Evolutionary conservation across 768 basidiomycete species (phyloP).

Genomic region (Suillus sp.): DNA sequence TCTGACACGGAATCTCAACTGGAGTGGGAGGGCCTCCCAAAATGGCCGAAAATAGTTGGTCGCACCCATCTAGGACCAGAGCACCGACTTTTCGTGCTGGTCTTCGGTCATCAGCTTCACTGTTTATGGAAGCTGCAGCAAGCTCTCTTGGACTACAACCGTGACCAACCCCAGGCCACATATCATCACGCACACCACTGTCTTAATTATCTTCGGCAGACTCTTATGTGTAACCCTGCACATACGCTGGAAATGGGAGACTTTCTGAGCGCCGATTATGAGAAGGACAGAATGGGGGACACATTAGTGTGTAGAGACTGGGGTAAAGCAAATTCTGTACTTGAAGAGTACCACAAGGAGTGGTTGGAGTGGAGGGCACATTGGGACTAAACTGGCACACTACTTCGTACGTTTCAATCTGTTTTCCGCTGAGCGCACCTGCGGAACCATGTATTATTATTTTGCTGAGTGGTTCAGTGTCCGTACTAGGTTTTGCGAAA

Average conservation of each 20-base stretch:
- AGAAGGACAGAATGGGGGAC: constrained; percentile 24
- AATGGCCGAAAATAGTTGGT: background rate
- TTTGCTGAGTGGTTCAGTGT: background rate
- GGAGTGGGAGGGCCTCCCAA: background rate
- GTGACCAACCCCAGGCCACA: constrained; percentile 1
- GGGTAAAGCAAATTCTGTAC: constrained; percentile 18
- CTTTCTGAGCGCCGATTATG: constrained; percentile 31
- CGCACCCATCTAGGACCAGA: constrained; percentile 1
- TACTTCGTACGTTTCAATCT: background rate
- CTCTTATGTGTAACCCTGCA: constrained; percentile 31
- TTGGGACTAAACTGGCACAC: background rate
- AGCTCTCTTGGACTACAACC: background rate
- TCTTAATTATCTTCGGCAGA: constrained; percentile 41
- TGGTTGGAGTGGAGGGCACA: background rate
- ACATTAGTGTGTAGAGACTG: constrained; percentile 28
- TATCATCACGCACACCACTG: constrained; percentile 37
- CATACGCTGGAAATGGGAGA: constrained; percentile 34
- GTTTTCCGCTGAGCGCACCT: background rate
- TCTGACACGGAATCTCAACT: background rate
- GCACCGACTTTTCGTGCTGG: background rate
- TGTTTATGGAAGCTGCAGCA: background rate
- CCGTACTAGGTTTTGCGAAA: background rate
- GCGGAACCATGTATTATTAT: background rate
- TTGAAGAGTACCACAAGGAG: constrained; percentile 14
- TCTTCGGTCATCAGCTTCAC: background rate